phyloP scores from a whole-genome alignment of 108 stramenopile genomes.

The Cyclotella kingstonii region DNA sequence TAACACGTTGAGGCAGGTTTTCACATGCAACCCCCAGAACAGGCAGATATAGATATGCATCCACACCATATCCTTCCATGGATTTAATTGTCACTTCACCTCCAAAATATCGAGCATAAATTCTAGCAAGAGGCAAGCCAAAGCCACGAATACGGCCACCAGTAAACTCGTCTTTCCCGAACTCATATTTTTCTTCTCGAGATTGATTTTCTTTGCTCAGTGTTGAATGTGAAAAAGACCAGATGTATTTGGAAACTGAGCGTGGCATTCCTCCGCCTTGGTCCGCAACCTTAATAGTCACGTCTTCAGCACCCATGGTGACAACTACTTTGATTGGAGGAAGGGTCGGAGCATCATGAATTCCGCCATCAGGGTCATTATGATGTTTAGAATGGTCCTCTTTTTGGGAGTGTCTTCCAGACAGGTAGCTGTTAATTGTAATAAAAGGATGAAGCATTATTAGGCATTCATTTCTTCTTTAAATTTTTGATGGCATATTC shows the following conservation, averaged over 20 bases:
- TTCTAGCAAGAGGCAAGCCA: constrained; percentile 93
- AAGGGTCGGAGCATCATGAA: constrained; percentile 52
- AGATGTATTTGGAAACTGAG: constrained; percentile 85
- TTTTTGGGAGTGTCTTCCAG: constrained; percentile 30
- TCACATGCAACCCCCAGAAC: constrained; percentile 84
- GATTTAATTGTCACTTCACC: constrained; percentile 96
- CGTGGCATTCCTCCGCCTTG: constrained; percentile 97
- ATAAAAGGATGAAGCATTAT: neutral
- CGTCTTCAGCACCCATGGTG: constrained; percentile 96
- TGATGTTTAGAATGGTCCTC: constrained; percentile 46
- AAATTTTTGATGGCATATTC: neutral
- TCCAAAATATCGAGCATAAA: constrained; percentile 97
- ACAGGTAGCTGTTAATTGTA: constrained; percentile 35
- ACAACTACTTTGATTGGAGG: constrained; percentile 91
- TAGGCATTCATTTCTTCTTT: neutral
- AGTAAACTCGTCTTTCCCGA: constrained; percentile 58
- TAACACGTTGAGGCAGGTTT: constrained; percentile 77
- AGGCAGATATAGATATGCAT: constrained; percentile 95
- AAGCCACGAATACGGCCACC: constrained; percentile 82
- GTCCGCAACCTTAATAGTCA: constrained; percentile 97
- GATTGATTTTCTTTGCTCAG: constrained; percentile 46
- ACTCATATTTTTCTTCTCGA: constrained; percentile 49
- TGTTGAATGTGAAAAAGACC: constrained; percentile 95
- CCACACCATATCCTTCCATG: constrained; percentile 99
- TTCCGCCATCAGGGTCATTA: constrained; percentile 19